phyloP scores from a whole-genome alignment of 2,329 filamentous ascomycete genomes.

The Pezicula carpinea region DNA sequence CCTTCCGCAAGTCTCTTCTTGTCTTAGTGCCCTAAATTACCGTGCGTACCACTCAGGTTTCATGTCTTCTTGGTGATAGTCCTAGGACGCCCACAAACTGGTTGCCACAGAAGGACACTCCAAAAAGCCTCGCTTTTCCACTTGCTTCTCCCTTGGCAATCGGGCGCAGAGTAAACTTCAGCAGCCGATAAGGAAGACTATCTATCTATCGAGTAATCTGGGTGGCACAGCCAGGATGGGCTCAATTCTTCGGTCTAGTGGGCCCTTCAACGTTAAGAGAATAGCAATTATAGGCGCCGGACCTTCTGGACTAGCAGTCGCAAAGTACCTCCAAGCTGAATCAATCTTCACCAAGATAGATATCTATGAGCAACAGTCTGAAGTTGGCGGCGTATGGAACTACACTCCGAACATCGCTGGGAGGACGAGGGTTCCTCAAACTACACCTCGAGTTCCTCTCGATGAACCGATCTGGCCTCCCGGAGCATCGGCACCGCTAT shows the following conservation, averaged over 20 bases:
- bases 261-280: conserved; percentile 40
- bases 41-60: too few relatives aligned
- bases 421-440: conserved; percentile 59
- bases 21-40: too few relatives aligned
- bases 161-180: too few relatives aligned
- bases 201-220: background rate
- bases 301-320: conserved; percentile 71
- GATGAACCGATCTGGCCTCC: conserved; percentile 56
- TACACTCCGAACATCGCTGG: conserved; percentile 51
- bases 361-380: conserved; percentile 75
- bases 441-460: conserved; percentile 55
- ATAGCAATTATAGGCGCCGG: conserved; percentile 82
- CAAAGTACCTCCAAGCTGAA: conserved; percentile 75
- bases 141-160: too few relatives aligned
- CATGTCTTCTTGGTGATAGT: too few relatives aligned
- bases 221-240: conserved; percentile 14
- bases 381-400: conserved; percentile 82
- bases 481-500: conserved; percentile 41
- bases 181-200: background rate
- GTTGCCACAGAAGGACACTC: too few relatives aligned
- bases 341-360: conserved; percentile 65
- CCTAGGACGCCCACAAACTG: too few relatives aligned
- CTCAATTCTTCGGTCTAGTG: conserved; percentile 12
- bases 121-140: too few relatives aligned
- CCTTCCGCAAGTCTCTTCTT: too few relatives aligned